These are phyloP conservation scores for Penicillium corylophilum DNA, from an alignment of 2,329 filamentous ascomycete genomes.

Conservation along the genomic window DNA sequence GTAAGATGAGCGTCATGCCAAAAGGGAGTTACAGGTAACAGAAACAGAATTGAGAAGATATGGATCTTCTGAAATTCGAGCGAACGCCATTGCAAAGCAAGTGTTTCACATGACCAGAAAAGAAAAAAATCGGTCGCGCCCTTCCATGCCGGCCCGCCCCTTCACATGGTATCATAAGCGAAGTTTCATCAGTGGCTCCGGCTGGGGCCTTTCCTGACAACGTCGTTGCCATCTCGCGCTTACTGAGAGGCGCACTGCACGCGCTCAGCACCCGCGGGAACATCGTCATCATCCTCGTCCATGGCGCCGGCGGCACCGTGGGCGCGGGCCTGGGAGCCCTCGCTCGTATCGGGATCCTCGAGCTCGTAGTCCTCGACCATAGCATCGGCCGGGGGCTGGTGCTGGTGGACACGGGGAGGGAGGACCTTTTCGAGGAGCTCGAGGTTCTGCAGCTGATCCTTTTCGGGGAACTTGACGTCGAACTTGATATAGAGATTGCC, in stretches of 20 bases:
- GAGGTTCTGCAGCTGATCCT: slow-evolving; percentile 67
- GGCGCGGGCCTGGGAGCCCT: slow-evolving; percentile 63
- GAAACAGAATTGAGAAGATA: slow-evolving; percentile 17
- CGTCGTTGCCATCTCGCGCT: slow-evolving; percentile 17
- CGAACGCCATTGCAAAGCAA: slow-evolving; percentile 38
- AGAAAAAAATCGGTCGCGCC: slow-evolving; percentile 23
- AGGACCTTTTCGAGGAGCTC: slow-evolving; percentile 79
- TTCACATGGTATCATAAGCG: slow-evolving; percentile 39
- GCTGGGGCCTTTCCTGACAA: slow-evolving; percentile 21
- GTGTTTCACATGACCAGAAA: slow-evolving; percentile 19
- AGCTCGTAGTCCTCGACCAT: slow-evolving; percentile 90
- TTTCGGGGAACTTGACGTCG: slow-evolving; percentile 92
- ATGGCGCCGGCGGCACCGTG: slow-evolving; percentile 62
- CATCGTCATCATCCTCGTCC: slow-evolving; percentile 69
- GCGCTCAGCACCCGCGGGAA: slow-evolving; percentile 49
- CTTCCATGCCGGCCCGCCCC: slow-evolving; percentile 5
- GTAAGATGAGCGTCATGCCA: background rate
- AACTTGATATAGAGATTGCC: slow-evolving; percentile 98
- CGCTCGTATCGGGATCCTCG: slow-evolving; percentile 75
- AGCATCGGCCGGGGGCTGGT: slow-evolving; percentile 71
- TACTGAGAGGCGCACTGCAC: slow-evolving; percentile 55
- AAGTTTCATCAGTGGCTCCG: slow-evolving; percentile 31
- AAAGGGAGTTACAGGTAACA: slow-evolving; percentile 9
- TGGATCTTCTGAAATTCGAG: slow-evolving; percentile 33
- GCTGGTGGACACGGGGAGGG: slow-evolving; percentile 66